Base-by-base conservation (phyloP, 768 basidiomycete species). In the Collybiopsis confluens region DNA sequence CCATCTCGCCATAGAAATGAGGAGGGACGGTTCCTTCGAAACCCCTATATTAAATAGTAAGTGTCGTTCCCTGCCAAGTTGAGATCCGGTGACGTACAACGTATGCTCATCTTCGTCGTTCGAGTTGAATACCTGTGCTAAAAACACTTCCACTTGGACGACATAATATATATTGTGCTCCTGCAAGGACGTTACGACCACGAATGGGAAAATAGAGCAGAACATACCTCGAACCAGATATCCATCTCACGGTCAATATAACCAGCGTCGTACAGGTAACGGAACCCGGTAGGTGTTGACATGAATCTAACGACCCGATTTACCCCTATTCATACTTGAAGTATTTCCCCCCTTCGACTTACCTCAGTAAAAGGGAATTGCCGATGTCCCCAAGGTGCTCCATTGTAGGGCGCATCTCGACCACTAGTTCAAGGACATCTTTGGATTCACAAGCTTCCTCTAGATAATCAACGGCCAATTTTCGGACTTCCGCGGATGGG, bases 1-100 rank as follows among this genome's bases (percentile, higher is more conserved):
- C 88, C 81, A 98, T 90, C 68, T 98, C 96, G 20, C 96, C 96
- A 62, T 98, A 96, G 69, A 99, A 98, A 67, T 99, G 95, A 1
- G 90, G 85, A 2, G 96, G 97, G 11, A 93, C 90, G 10, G 86
- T 86, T 11, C 88, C 89, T 49, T 94, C 93, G 54, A 90, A 91
- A 18, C 80, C 78, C n/a, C 86, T 88, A 61, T 7, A 20, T 9
- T 20, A 3, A 35, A 52, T 13, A 52, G 27, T 58, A 45, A 47
- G 35, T 23, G n/a, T 21, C 24, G 5, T 20, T 11, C 13, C 4
- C 5, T 4, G 23, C 20, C 3, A 10, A 26, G 21, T 24, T 42
- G 15, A 46, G 15, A 15, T 13, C 38, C 20, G 44, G 16, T 54
- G 27, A 70, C 74, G 61, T 42, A 77, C 88, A 81, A 61, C 24